Base-by-base conservation (phyloP, 305 asterid species). In the Ajuga reptans region DNA sequence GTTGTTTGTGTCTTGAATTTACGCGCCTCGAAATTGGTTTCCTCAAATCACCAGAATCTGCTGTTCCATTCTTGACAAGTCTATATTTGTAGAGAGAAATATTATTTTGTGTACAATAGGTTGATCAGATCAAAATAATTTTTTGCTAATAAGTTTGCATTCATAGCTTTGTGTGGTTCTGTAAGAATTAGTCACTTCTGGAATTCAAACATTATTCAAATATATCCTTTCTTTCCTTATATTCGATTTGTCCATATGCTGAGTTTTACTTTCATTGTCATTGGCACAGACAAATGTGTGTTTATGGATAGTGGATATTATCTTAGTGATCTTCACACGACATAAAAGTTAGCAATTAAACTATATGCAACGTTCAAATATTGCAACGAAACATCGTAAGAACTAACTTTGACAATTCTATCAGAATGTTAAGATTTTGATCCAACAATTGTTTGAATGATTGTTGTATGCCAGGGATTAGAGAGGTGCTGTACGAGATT, bases 381-480 rank as follows among this genome's bases (percentile, higher is more conserved):
- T 66, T 43, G 49, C 9, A 39, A 21, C 43, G 17, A 46, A 43
- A 41, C 18, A 63, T 55, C 47, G 57, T 11, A 47, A 9, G 49
- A 64, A 42, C 58, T 31, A 8, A 6, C 59, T 56, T 14, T 61
- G 27, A 53, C 53, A 55, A n/a, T 47, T 39, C 46, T 17, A 61
- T 34, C 42, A 56, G 67, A 51, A 75, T 24, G 11, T 79, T 39
- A 86, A 75, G 85, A 81, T 77, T 66, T 74, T 54, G 84, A 83
- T 74, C 77, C 86, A 52, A 86, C 54, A 56, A 92, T 69, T 33
- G 83, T 83, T 75, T 89, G 96, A 73, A 92, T 77, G 46, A 92
- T 83, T 56, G 98, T 92, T 75, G 84, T 81, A 70, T 92, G 98
- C 94, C 94, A 87, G 4, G 98, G 98, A 80, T 89, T 77, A 3